phyloP scores from a whole-genome alignment of 106 monocot species.

The Phalaenopsis aphrodite region DNA sequence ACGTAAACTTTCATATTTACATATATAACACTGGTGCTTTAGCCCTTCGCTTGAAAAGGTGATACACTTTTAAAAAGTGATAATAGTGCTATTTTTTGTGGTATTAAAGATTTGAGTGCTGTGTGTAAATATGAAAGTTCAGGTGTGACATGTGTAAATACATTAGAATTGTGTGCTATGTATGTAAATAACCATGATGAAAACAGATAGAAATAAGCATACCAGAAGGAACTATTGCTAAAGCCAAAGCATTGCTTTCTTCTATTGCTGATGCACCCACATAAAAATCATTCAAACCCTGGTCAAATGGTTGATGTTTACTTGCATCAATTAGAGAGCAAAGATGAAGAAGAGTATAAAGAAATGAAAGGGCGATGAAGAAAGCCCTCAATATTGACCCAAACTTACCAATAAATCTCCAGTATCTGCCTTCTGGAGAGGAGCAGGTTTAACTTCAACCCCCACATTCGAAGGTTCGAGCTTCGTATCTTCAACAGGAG shows the following conservation, averaged over 20 bases:
- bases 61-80: too few species aligned
- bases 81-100: too few species aligned
- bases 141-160: too few species aligned
- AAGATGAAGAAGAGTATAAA: neutral
- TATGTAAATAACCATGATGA: too few species aligned
- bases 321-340: neutral
- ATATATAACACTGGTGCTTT: too few species aligned
- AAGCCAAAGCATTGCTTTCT: slow-evolving; percentile 83
- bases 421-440: slow-evolving; percentile 24
- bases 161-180: too few species aligned
- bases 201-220: slow-evolving; percentile 11
- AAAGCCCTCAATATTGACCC: neutral
- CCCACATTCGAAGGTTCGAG: slow-evolving; percentile 19
- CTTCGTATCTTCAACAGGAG: slow-evolving; percentile 25
- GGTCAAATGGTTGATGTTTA: neutral
- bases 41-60: too few species aligned
- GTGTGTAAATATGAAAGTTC: too few species aligned
- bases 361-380: neutral
- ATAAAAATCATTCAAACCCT: slow-evolving; percentile 73
- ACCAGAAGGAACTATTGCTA: slow-evolving; percentile 89
- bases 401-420: slow-evolving; percentile 66
- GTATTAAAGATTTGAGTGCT: too few species aligned
- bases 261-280: slow-evolving; percentile 67
- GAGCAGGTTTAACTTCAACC: slow-evolving; percentile 31
- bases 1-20: too few species aligned